Conservation (phyloP, 257 asterid genomes). For the Solanum rostratum region DNA sequence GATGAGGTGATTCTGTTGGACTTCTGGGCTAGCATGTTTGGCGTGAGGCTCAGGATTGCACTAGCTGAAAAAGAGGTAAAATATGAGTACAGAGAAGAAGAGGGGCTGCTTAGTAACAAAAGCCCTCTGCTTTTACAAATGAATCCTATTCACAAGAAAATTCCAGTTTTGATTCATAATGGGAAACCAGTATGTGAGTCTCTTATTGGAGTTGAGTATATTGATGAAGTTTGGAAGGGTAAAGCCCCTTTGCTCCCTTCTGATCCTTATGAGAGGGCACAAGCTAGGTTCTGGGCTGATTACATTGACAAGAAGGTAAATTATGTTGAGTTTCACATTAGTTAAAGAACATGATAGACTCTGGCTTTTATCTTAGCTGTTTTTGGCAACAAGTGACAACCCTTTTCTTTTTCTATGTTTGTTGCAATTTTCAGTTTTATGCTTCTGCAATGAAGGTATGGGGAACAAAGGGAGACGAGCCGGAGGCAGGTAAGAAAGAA, state of each 20-base stretch:
- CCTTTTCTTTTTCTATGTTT: background rate
- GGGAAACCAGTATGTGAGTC: constrained; percentile 19
- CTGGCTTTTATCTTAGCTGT: too few relatives aligned
- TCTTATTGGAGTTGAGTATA: constrained; percentile 5
- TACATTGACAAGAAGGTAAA: constrained; percentile 15
- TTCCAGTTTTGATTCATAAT: constrained; percentile 21
- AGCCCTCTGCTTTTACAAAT: constrained; percentile 3
- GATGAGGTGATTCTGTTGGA: constrained; percentile 2
- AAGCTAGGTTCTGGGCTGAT: background rate
- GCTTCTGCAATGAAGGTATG: background rate
- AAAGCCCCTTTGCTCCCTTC: constrained; percentile 10
- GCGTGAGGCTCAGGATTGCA: constrained; percentile 15
- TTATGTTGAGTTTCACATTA: too few relatives aligned
- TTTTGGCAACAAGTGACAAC: background rate
- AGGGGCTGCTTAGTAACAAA: background rate
- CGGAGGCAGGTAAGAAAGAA: constrained; percentile 7
- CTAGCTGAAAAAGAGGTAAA: constrained; percentile 13
- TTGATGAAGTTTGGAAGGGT: constrained; percentile 11
- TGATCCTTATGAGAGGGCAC: constrained; percentile 6
- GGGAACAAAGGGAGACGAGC: background rate
- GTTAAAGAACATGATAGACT: too few relatives aligned
- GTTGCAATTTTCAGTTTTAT: background rate
- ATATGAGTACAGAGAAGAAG: constrained; percentile 13
- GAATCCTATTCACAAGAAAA: constrained; percentile 21
- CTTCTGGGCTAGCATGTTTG: constrained; percentile 7